Base-by-base conservation (phyloP, 441 rosid species). In the Erodium texanum region DNA sequence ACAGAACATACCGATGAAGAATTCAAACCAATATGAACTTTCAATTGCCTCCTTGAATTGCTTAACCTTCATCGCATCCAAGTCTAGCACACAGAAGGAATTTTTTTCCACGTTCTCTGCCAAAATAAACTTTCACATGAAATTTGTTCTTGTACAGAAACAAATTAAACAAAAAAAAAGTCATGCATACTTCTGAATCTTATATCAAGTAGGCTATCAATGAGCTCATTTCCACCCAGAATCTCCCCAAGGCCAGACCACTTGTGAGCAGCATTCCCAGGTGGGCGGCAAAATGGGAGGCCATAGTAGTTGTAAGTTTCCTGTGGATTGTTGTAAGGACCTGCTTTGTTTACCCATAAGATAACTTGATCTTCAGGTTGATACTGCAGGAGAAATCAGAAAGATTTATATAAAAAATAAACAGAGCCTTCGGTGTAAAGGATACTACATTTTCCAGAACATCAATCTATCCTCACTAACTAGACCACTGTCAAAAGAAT, bases 201-300 rank as follows among this genome's bases (percentile, higher is more conserved):
- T 36, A 96, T 85, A 38, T 83, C 86, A 62, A 90, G 80, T 74
- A 83, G 84, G 83, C 99, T 90, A 78, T 93, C 98, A 69, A 96
- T 93, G 68, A 96, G 98, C 77, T 96, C 99, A 78, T 96, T 96
- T 71, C 99, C 99, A 81, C 99, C 99, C 18, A 96, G 86, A 77
- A 93, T 98, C 82, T 96, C 99, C 70, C 98, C 99, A 77, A 96
- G 98, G 69, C 98, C 99, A 80, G 96, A 98, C 99, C 98, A 96
- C 75, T 93, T 96, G 83, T 96, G 99, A 63, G 83, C 86, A 66
- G 84, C 76, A 76, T 74, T 79, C 20, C 27, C 81, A 74, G 89
- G 70, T 45, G 84, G 82, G 67, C 75, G 88, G 71, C 99, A 96
- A 83, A 93, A 93, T 24, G 99, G 99, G 78, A 96, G 99, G 81